Evolutionary conservation across 805 yeast genomes (phyloP), one percentile per base, ranked within the genome.

Genomic region (Metschnikowia similis): DNA sequence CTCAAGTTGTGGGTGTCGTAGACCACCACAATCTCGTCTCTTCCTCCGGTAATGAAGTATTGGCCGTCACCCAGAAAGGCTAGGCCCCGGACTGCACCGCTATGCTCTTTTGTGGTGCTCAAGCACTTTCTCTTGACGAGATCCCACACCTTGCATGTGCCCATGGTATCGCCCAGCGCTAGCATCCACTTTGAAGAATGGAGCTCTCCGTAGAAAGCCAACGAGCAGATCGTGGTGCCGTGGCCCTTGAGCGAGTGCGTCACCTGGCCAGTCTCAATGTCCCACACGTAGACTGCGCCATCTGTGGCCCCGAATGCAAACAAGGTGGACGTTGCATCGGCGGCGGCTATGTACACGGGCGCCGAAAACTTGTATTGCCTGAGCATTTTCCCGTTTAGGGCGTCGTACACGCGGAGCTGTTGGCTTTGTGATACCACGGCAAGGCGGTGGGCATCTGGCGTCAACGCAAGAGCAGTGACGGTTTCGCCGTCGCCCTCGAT

Each of bases 251-350:
- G 77, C 11, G 89, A 83, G 67, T 94, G 99, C 0, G 99, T 94
- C 3, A 86, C 81, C 56, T 79, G 89, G 1, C 94, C 91, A 34
- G 90, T 90, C 55, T 83, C 91, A 35, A 94, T 77, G 66, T 94
- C 99, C 85, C 96, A 90, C 1, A 94, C 95, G 41, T 88, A 83
- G 14, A 91, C 86, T 38, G 83, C 79, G 43, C 99, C 98, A 66
- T 94, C 99, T 0, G 97, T 87, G 42, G 96, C 90, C 36, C 99
- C 99, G 62, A 94, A 84, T 16, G 97, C 96, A 61, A 91, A 81
- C 35, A 94, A 72, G 2, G 96, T 83, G 2, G 96, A 85, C 0
- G 97, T 89, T 2, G 79, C 64, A 66, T 94, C 99, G 21, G 80
- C 81, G 9, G 85, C 75, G 41, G 89, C 77, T 9, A 89, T 84